Percentiles rank a stretch among this genome's conserved stretches.
Evolutionary conservation across 2,329 filamentous ascomycete species (phyloP).

Genomic region (Corniculantispora saksenae): DNA sequence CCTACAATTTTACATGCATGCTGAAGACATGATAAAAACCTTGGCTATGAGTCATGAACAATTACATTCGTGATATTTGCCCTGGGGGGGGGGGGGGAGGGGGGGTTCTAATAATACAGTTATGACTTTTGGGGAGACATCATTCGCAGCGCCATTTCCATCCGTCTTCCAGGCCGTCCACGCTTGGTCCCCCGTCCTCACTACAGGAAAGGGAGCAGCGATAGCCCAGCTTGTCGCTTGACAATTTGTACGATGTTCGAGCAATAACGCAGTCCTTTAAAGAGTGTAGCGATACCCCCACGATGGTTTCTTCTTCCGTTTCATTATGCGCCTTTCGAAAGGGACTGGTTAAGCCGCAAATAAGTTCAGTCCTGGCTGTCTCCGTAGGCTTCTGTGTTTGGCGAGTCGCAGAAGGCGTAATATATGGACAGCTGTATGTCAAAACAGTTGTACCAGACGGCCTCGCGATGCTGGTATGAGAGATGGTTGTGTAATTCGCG

Average conservation of each 20-base stretch:
- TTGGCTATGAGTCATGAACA: not conserved
- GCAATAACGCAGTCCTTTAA: constrained; percentile 14
- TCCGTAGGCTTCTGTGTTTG: not conserved
- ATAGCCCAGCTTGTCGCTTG: not conserved
- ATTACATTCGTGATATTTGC: not conserved
- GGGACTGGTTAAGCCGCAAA: constrained; percentile 1
- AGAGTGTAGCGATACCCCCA: constrained; percentile 1
- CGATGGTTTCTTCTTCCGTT: not conserved
- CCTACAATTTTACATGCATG: not conserved
- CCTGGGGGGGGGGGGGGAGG: no score
- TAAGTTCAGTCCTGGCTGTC: not conserved
- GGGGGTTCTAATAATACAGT: not conserved
- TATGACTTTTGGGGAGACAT: not conserved
- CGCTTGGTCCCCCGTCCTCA: constrained; percentile 6
- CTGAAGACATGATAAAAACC: not conserved
- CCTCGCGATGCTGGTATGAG: constrained; percentile 1
- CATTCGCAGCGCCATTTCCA: constrained; percentile 18
- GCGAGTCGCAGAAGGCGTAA: not conserved
- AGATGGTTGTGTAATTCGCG: not conserved
- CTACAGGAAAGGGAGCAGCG: constrained; percentile 13
- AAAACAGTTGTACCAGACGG: not conserved
- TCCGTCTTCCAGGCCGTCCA: constrained; percentile 11
- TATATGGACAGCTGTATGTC: constrained; percentile 14
- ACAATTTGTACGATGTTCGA: not conserved
- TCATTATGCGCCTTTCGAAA: not conserved